Percentiles rank a stretch among this genome's conserved stretches.
phyloP scores from a whole-genome alignment of 805 yeast species.

The Schizosaccharomyces pombe region DNA sequence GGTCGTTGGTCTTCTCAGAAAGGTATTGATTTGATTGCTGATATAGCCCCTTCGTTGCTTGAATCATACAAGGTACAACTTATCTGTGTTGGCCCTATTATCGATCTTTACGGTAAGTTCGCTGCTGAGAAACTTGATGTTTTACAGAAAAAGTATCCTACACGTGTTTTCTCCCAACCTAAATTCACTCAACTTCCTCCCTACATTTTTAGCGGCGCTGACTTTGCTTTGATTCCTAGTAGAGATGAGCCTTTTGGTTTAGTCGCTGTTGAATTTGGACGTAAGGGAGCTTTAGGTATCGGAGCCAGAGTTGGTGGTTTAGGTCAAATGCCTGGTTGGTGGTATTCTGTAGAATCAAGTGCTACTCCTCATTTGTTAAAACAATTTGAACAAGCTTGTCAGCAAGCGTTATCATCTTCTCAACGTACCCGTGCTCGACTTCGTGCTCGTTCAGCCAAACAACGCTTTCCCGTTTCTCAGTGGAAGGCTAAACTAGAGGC shows the following conservation, averaged over 20 bases:
- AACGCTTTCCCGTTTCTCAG: slow-evolving; percentile 4
- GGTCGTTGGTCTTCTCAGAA: slow-evolving; percentile 5
- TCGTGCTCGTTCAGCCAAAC: slow-evolving; percentile 3
- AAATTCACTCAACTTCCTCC: slow-evolving; percentile 4
- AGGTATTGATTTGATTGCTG: slow-evolving; percentile 5
- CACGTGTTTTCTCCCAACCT: slow-evolving; percentile 4
- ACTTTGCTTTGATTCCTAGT: slow-evolving; percentile 4
- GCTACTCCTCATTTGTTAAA: slow-evolving; percentile 1
- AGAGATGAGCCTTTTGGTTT: slow-evolving; percentile 5
- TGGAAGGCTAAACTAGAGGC: slow-evolving; percentile 2
- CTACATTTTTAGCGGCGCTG: slow-evolving; percentile 4
- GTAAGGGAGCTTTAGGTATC: slow-evolving; percentile 5
- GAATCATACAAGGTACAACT: slow-evolving; percentile 1
- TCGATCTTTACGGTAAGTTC: slow-evolving; percentile 4
- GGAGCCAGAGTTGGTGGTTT: slow-evolving; percentile 5
- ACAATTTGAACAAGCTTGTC: slow-evolving; percentile 3
- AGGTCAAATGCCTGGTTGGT: slow-evolving; percentile 6
- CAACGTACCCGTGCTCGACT: slow-evolving; percentile 1
- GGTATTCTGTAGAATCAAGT: slow-evolving; percentile 4
- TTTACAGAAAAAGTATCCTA: background rate
- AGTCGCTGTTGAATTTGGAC: slow-evolving; percentile 5
- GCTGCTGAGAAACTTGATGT: slow-evolving; percentile 3
- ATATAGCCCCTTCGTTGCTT: slow-evolving; percentile 1
- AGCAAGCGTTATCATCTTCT: slow-evolving; percentile 2
- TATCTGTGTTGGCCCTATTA: slow-evolving; percentile 3